phyloP scores from a whole-genome alignment of 768 basidiomycete species.

The Gautieria morchelliformis region DNA sequence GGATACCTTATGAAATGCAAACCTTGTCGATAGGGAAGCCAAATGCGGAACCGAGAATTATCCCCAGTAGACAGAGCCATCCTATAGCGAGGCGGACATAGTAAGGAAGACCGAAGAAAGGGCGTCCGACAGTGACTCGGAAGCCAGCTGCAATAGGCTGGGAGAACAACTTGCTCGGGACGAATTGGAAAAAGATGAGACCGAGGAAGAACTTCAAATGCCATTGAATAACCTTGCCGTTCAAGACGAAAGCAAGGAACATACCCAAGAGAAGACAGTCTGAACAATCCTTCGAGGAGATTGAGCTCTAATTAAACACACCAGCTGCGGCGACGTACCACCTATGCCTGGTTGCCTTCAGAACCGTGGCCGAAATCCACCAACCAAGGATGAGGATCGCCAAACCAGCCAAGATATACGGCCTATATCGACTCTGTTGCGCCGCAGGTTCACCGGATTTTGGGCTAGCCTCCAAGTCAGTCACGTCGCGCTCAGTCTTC shows the following conservation, averaged over 20 bases:
- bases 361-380: constrained; percentile 74
- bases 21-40: constrained; percentile 60
- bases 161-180: constrained; percentile 61
- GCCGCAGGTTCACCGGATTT: neutral
- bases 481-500: neutral
- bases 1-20: constrained; percentile 11
- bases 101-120: constrained; percentile 55
- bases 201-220: constrained; percentile 15
- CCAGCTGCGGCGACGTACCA: constrained; percentile 37
- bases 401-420: constrained; percentile 35
- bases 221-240: neutral
- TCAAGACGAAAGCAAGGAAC: constrained; percentile 38
- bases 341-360: constrained; percentile 61
- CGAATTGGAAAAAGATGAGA: constrained; percentile 77
- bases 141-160: constrained; percentile 66
- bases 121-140: constrained; percentile 52
- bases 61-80: constrained; percentile 66
- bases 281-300: constrained; percentile 55
- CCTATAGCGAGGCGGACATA: constrained; percentile 51
- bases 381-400: constrained; percentile 65
- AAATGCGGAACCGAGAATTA: constrained; percentile 82
- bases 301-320: neutral
- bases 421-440: constrained; percentile 11
- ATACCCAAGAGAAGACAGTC: constrained; percentile 76
- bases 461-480: neutral